A percentile compares a stretch with the other conserved stretches of the same genome.
Evolutionary conservation across 352 stramenopile genomes (phyloP).

Genomic region (Globisporangium megalacanthum): DNA sequence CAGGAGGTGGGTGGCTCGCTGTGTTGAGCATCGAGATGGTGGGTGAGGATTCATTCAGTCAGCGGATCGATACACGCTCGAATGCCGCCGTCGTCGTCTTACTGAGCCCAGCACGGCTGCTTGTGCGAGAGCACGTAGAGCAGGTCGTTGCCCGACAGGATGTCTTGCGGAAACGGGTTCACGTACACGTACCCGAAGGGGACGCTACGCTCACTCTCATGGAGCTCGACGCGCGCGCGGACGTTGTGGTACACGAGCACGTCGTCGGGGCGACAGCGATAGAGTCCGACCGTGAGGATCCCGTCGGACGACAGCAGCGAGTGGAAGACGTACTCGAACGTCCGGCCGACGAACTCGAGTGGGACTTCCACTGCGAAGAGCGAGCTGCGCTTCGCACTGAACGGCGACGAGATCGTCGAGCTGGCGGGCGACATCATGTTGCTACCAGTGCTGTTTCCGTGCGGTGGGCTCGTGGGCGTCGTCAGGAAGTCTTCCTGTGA

Average conservation of each 20-base stretch:
- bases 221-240: conserved; percentile 44
- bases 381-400: conserved; percentile 54
- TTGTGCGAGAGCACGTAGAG: conserved; percentile 82
- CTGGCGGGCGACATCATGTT: conserved; percentile 23
- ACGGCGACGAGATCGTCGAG: conserved; percentile 26
- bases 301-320: conserved; percentile 75
- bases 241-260: conserved; percentile 16
- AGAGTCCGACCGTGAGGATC: conserved; percentile 72
- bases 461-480: conserved; percentile 16
- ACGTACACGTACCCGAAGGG: conserved; percentile 83
- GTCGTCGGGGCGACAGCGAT: conserved; percentile 61
- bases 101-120: conserved; percentile 57
- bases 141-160: conserved; percentile 75
- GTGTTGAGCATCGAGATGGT: too few relatives aligned
- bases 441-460: neutral
- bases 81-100: neutral
- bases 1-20: too few relatives aligned
- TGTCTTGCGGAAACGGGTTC: conserved; percentile 70
- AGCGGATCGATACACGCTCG: neutral
- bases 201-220: conserved; percentile 57
- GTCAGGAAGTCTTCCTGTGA: conserved; percentile 31
- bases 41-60: neutral
- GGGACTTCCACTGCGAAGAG: conserved; percentile 80
- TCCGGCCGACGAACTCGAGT: conserved; percentile 72
- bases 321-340: conserved; percentile 81